A percentile compares a stretch with the other conserved stretches of the same genome.
Conservation (phyloP, 2,329 filamentous ascomycete genomes). For the Ambrosiella xylebori region DNA sequence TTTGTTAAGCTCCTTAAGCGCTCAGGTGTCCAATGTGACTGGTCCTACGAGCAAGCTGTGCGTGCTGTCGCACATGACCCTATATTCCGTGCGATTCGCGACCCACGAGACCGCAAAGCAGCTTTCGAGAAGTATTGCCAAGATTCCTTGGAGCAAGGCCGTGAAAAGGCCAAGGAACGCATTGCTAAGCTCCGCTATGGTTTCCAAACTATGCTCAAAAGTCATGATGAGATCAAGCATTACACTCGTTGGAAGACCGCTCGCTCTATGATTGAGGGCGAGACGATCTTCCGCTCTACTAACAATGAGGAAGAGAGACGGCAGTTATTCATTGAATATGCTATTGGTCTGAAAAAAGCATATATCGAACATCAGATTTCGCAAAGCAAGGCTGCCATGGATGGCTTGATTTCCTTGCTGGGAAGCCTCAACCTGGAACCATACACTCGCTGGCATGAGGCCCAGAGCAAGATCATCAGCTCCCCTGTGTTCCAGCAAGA, state of each 20-base stretch:
- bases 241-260: slow-evolving; percentile 97
- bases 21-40: slow-evolving; percentile 74
- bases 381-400: slow-evolving; percentile 63
- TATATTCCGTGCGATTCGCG: slow-evolving; percentile 82
- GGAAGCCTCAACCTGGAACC: slow-evolving; percentile 71
- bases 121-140: slow-evolving; percentile 92
- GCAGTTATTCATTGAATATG: slow-evolving; percentile 86
- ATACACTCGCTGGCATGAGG: slow-evolving; percentile 88
- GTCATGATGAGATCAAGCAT: slow-evolving; percentile 91
- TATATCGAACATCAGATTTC: slow-evolving; percentile 59
- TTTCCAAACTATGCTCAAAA: slow-evolving; percentile 89
- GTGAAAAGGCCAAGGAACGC: slow-evolving; percentile 84
- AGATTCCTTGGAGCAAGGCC: slow-evolving; percentile 80
- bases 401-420: slow-evolving; percentile 62
- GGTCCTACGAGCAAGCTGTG: slow-evolving; percentile 83
- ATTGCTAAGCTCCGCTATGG: slow-evolving; percentile 80
- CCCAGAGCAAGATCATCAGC: slow-evolving; percentile 51
- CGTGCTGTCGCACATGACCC: slow-evolving; percentile 74
- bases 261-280: slow-evolving; percentile 79
- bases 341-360: slow-evolving; percentile 63
- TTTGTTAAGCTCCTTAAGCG: slow-evolving; percentile 82
- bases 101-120: slow-evolving; percentile 74
- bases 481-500: slow-evolving; percentile 40
- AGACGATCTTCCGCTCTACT: slow-evolving; percentile 87
- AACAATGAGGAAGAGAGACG: slow-evolving; percentile 74